Evolutionary conservation across 2,329 filamentous ascomycete species (phyloP).

Genomic region (Colletotrichum liaoningense): DNA sequence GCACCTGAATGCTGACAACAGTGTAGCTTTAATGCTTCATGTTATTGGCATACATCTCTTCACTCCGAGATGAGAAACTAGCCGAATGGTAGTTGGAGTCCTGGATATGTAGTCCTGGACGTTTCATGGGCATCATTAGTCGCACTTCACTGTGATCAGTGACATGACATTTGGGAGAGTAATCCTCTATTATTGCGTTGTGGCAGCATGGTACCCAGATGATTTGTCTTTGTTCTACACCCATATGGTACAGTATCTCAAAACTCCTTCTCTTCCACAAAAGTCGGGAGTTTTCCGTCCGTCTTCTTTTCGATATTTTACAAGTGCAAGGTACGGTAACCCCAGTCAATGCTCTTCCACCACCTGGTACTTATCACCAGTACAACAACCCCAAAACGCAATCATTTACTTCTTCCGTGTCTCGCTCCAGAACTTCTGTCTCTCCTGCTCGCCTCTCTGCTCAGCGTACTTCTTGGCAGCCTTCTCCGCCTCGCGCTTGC

Average conservation of each 20-base stretch:
- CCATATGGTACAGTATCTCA: slow-evolving; percentile 26
- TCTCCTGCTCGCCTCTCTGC: slow-evolving; percentile 48
- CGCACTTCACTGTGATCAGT: background rate
- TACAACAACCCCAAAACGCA: background rate
- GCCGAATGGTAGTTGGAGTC: too few species aligned
- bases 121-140: background rate
- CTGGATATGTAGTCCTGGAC: too few species aligned
- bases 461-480: slow-evolving; percentile 50
- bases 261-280: background rate
- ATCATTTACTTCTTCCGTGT: slow-evolving; percentile 38
- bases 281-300: background rate
- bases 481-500: slow-evolving; percentile 48
- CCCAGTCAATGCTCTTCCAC: background rate
- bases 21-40: too few species aligned
- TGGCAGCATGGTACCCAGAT: slow-evolving; percentile 6
- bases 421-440: slow-evolving; percentile 46
- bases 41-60: too few species aligned
- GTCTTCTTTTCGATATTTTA: background rate
- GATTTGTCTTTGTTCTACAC: background rate
- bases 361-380: background rate
- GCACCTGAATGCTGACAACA: too few species aligned
- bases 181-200: slow-evolving; percentile 16
- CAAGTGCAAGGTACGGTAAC: background rate
- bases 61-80: too few species aligned
- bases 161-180: background rate